phyloP scores from a whole-genome alignment of 768 basidiomycete species.

The Rubroboletus satanas region DNA sequence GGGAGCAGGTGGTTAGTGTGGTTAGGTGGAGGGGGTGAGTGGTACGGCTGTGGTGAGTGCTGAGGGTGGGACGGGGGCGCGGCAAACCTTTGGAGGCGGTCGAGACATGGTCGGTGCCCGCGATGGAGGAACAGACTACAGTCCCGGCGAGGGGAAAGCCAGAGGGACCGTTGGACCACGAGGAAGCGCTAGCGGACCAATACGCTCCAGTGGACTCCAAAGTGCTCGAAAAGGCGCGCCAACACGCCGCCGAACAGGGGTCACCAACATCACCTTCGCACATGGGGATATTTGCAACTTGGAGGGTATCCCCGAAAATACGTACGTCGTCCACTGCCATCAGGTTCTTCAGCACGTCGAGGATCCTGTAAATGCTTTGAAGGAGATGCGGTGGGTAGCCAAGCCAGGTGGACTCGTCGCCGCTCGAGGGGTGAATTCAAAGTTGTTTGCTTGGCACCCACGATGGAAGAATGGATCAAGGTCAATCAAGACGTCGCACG shows the following conservation, averaged over 20 bases:
- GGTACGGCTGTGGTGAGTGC: too few relatives aligned
- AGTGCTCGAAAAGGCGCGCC: conserved; percentile 35
- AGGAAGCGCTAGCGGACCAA: neutral
- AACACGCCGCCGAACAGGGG: conserved; percentile 23
- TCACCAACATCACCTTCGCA: conserved; percentile 38
- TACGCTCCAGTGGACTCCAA: conserved; percentile 17
- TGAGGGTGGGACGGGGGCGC: too few relatives aligned
- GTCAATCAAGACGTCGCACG: conserved; percentile 20
- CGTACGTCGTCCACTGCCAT: conserved; percentile 47
- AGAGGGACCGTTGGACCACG: conserved; percentile 47
- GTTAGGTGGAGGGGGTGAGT: too few relatives aligned
- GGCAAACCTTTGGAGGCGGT: neutral
- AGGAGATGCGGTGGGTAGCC: conserved; percentile 47
- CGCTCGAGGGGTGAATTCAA: conserved; percentile 40
- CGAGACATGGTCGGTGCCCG: neutral
- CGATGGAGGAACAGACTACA: neutral
- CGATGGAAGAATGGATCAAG: conserved; percentile 27
- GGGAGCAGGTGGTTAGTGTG: too few relatives aligned
- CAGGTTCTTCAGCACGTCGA: conserved; percentile 48
- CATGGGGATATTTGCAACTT: conserved; percentile 38
- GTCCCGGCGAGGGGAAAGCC: conserved; percentile 11
- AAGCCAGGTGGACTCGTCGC: conserved; percentile 46
- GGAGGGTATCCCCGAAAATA: conserved; percentile 32
- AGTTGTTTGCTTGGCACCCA: conserved; percentile 35
- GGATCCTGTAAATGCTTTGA: conserved; percentile 38